Percentiles rank a stretch among this genome's conserved stretches.
phyloP scores from a whole-genome alignment of 192 early-diverging fungal species.

The Oehlia diaphana region DNA sequence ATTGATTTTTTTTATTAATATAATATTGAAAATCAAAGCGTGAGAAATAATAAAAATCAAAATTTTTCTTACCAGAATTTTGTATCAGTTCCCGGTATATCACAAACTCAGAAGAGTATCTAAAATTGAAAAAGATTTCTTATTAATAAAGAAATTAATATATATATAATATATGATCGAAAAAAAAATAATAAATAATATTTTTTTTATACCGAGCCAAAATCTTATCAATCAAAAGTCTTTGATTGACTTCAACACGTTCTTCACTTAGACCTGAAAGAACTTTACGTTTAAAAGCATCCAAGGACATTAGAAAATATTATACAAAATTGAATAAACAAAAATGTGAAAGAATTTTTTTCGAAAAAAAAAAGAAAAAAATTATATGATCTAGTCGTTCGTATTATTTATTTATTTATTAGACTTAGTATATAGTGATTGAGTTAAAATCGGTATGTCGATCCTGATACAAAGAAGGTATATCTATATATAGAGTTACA shows the following conservation, averaged over 20 bases:
- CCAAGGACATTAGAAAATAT: constrained; percentile 29
- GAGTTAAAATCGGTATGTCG: no score
- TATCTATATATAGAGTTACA: no score
- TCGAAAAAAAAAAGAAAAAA: no score
- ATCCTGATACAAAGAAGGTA: no score
- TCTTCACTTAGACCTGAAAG: constrained; percentile 57
- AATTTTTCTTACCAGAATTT: constrained; percentile 54
- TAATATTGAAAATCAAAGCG: background rate
- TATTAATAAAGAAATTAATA: background rate
- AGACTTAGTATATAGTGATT: no score
- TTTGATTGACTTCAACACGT: constrained; percentile 75
- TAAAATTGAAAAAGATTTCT: background rate
- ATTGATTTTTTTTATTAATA: background rate
- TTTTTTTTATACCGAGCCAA: constrained; percentile 57
- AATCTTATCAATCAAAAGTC: constrained; percentile 91
- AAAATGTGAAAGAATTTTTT: no score
- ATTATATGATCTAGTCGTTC: no score
- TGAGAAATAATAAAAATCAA: background rate
- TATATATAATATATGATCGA: no score
- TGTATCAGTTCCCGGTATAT: constrained; percentile 46
- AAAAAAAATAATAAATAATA: no score
- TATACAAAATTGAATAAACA: no score
- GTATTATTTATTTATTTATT: no score
- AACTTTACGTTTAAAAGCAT: constrained; percentile 47
- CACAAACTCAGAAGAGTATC: background rate